Evolutionary conservation across 768 basidiomycete species (phyloP).

Genomic region (Xerocomellus chrysenteron): DNA sequence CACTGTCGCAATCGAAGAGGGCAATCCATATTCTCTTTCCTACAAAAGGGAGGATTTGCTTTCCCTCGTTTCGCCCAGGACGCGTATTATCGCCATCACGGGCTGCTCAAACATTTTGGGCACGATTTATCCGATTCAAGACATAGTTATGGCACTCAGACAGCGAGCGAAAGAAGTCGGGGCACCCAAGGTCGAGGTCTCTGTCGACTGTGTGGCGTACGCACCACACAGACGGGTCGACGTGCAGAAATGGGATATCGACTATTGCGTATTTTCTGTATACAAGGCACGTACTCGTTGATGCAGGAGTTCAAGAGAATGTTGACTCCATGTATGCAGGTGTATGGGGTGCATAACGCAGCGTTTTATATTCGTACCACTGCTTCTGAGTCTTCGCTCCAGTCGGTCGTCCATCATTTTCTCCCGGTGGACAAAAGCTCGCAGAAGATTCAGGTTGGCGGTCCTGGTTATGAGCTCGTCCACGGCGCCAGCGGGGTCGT

Average conservation of each 20-base stretch:
- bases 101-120: slow-evolving; percentile 79
- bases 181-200: slow-evolving; percentile 60
- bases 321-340: slow-evolving; percentile 36
- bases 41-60: slow-evolving; percentile 56
- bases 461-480: slow-evolving; percentile 71
- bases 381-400: slow-evolving; percentile 50
- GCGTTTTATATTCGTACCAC: slow-evolving; percentile 57
- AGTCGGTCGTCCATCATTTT: slow-evolving; percentile 71
- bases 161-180: slow-evolving; percentile 51
- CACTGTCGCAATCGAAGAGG: slow-evolving; percentile 42
- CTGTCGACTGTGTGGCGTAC: slow-evolving; percentile 77
- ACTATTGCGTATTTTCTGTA: slow-evolving; percentile 68
- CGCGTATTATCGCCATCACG: slow-evolving; percentile 71
- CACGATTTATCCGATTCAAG: slow-evolving; percentile 58
- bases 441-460: slow-evolving; percentile 71
- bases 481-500: slow-evolving; percentile 60
- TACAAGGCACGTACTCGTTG: slow-evolving; percentile 57
- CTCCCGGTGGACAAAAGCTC: slow-evolving; percentile 42
- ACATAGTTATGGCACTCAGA: slow-evolving; percentile 51
- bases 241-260: slow-evolving; percentile 74
- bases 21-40: slow-evolving; percentile 70
- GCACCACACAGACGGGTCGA: slow-evolving; percentile 72
- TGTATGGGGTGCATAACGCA: slow-evolving; percentile 74
- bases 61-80: slow-evolving; percentile 60
- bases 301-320: neutral